Evolutionary conservation across 352 stramenopile species (phyloP).

Genomic region (Phytophthora meadii): DNA sequence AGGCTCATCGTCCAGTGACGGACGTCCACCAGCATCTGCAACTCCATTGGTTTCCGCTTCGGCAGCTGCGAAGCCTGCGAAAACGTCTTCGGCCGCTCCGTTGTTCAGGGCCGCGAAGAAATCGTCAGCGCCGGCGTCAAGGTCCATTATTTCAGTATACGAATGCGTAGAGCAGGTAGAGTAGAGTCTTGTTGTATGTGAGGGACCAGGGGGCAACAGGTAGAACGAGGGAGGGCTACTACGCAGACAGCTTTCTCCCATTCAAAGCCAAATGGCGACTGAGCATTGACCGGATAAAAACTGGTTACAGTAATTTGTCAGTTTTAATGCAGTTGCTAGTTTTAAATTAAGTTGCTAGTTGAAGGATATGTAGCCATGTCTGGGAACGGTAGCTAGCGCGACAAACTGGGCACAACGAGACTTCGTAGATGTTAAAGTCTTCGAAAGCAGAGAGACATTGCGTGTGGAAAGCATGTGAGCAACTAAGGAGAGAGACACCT

Average conservation of each 20-base stretch:
- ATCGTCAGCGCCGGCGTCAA: slow-evolving; percentile 80
- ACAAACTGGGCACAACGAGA: slow-evolving; percentile 80
- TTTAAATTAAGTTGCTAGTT: slow-evolving; percentile 5
- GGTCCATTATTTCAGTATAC: slow-evolving; percentile 52
- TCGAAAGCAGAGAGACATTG: slow-evolving; percentile 83
- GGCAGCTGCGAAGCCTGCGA: slow-evolving; percentile 60
- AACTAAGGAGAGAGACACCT: slow-evolving; percentile 72
- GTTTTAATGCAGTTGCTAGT: slow-evolving; percentile 10
- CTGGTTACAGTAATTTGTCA: slow-evolving; percentile 12
- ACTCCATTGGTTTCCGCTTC: slow-evolving; percentile 22
- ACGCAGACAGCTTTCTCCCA: slow-evolving; percentile 6
- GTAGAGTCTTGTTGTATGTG: slow-evolving; percentile 8
- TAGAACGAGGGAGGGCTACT: slow-evolving; percentile 1
- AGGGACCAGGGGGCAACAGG: slow-evolving; percentile 13
- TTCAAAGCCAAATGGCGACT: slow-evolving; percentile 37
- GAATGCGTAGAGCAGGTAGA: slow-evolving; percentile 1
- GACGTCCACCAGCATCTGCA: neutral
- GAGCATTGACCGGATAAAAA: slow-evolving; percentile 2
- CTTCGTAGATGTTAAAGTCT: slow-evolving; percentile 88
- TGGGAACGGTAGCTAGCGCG: slow-evolving; percentile 46
- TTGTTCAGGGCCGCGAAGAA: slow-evolving; percentile 86
- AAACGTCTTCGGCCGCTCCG: slow-evolving; percentile 57
- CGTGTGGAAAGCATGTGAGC: slow-evolving; percentile 79
- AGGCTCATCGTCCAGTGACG: slow-evolving; percentile 43
- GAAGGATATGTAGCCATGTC: slow-evolving; percentile 23